phyloP scores from a whole-genome alignment of 495 filamentous ascomycete genomes.

The Daldinia childiae region DNA sequence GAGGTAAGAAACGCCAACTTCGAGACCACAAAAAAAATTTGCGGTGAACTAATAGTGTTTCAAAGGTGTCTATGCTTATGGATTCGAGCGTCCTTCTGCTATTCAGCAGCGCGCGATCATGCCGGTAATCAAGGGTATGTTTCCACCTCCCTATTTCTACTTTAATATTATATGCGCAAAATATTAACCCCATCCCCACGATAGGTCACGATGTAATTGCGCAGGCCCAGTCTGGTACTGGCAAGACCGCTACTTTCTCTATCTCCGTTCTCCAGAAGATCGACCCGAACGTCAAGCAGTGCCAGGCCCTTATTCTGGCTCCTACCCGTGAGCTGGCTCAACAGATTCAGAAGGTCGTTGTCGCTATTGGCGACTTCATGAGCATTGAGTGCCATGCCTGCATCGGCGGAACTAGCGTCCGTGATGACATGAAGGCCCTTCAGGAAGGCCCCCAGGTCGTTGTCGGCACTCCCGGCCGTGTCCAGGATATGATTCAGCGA shows the following conservation, averaged over 20 bases:
- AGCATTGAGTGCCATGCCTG: constrained; percentile 98
- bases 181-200: constrained; percentile 40
- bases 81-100: constrained; percentile 98
- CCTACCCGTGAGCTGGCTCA: constrained; percentile 97
- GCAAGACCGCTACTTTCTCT: constrained; percentile 99
- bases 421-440: constrained; percentile 97
- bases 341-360: constrained; percentile 98
- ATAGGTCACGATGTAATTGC: constrained; percentile 97
- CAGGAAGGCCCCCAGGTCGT: constrained; percentile 96
- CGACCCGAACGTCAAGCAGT: constrained; percentile 90
- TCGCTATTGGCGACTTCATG: constrained; percentile 99
- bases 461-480: constrained; percentile 95
- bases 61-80: constrained; percentile 96
- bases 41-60: constrained; percentile 22
- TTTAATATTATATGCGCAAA: constrained; percentile 30
- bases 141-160: constrained; percentile 26
- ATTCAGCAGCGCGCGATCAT: constrained; percentile 99
- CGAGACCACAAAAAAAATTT: constrained; percentile 21
- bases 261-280: constrained; percentile 98
- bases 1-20: constrained; percentile 69
- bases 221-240: constrained; percentile 98
- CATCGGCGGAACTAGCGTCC: constrained; percentile 97
- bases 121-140: constrained; percentile 98
- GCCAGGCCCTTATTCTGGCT: constrained; percentile 94
- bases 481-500: constrained; percentile 98